Percentiles rank a stretch among this genome's conserved stretches.
phyloP scores from a whole-genome alignment of 345 rosid species.

The Lumnitzera racemosa region DNA sequence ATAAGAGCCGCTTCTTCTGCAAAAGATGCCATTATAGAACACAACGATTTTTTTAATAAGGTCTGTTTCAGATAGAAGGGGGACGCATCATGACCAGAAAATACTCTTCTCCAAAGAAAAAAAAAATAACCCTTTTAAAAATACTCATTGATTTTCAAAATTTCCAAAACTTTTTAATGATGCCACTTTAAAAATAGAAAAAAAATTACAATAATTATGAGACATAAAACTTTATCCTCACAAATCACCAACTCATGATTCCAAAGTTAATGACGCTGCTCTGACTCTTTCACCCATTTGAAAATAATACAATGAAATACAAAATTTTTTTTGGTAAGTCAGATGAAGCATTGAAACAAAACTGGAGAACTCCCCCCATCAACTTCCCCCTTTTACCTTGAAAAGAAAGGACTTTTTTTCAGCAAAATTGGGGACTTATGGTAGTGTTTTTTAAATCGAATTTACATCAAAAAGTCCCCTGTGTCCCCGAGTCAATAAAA shows the following conservation, averaged over 20 bases:
- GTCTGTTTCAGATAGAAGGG: background rate
- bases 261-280: constrained; percentile 59
- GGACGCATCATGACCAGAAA: too few relatives aligned
- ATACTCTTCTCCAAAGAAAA: background rate
- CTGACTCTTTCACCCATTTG: constrained; percentile 65
- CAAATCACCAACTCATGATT: constrained; percentile 62
- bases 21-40: constrained; percentile 2
- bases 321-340: too few relatives aligned
- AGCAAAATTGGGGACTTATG: too few relatives aligned
- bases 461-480: too few relatives aligned
- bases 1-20: constrained; percentile 78
- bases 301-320: too few relatives aligned
- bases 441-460: too few relatives aligned
- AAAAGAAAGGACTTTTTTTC: too few relatives aligned
- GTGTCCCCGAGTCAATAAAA: constrained; percentile 20
- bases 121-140: background rate
- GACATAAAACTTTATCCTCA: background rate
- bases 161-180: too few relatives aligned
- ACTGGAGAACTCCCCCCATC: too few relatives aligned
- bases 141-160: background rate
- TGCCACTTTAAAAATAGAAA: background rate
- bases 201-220: background rate
- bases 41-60: too few relatives aligned
- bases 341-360: too few relatives aligned
- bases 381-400: too few relatives aligned